Percentiles rank a stretch among this genome's conserved stretches.
Conservation (phyloP, 75 land plant genomes). For the Adiantum capillusveneris region DNA sequence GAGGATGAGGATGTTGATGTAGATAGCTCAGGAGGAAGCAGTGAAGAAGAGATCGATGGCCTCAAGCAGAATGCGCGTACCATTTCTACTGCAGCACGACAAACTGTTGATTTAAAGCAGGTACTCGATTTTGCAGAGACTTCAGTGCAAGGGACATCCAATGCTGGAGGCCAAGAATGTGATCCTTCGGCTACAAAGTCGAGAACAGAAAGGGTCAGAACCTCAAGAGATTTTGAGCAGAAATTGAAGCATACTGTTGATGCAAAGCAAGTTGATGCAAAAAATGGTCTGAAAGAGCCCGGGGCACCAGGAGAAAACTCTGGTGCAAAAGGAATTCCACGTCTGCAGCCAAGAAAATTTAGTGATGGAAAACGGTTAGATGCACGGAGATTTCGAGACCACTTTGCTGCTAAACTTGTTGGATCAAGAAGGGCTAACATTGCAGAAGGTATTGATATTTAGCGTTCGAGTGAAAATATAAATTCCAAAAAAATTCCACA, state of each 20-base stretch:
- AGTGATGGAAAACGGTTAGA: background rate
- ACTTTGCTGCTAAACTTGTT: background rate
- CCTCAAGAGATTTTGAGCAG: background rate
- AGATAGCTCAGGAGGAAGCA: conserved; percentile 4
- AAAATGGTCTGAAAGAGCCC: background rate
- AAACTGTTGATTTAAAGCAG: background rate
- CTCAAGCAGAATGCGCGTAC: background rate
- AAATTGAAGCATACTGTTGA: background rate
- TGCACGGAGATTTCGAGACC: conserved; percentile 1
- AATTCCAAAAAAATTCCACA: no score
- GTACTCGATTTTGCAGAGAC: background rate
- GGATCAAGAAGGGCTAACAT: background rate
- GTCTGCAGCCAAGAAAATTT: background rate
- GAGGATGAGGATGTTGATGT: conserved; percentile 4
- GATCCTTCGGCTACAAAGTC: background rate
- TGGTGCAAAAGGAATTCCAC: background rate
- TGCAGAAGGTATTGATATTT: background rate
- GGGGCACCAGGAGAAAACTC: background rate
- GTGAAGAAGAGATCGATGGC: background rate
- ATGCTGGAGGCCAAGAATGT: conserved; percentile 3
- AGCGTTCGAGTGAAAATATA: no score
- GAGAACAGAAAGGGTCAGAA: background rate
- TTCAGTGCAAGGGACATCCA: background rate
- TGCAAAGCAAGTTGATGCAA: background rate
- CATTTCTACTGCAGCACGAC: background rate